Evolutionary conservation across 495 filamentous ascomycete genomes (phyloP).

Genomic region (Rhypophila decipiens): DNA sequence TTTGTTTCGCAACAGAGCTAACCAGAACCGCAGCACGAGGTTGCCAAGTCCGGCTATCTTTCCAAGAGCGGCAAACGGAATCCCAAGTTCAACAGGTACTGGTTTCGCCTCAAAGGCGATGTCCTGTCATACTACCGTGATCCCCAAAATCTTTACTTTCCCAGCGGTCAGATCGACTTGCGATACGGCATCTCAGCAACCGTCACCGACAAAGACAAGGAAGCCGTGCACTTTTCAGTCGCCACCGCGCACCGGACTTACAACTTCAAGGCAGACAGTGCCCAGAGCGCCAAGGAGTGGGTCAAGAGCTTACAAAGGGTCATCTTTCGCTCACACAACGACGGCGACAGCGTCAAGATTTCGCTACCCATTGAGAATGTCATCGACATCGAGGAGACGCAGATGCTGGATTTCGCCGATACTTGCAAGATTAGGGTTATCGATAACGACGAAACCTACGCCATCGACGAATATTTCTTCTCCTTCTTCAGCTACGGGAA

Average conservation of each 20-base stretch:
- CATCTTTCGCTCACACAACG: constrained; percentile 93
- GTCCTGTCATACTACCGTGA: constrained; percentile 90
- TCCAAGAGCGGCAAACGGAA: constrained; percentile 86
- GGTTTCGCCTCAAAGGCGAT: constrained; percentile 94
- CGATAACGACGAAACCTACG: constrained; percentile 87
- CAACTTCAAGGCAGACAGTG: constrained; percentile 84
- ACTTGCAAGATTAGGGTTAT: constrained; percentile 91
- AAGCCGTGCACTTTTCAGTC: constrained; percentile 68
- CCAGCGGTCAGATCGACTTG: constrained; percentile 84
- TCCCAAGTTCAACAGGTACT: constrained; percentile 86
- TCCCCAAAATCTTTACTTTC: constrained; percentile 83
- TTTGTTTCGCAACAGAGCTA: constrained; percentile 5
- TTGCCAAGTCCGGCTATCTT: constrained; percentile 83
- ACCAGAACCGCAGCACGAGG: constrained; percentile 53
- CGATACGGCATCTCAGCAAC: constrained; percentile 85
- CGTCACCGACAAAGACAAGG: constrained; percentile 67
- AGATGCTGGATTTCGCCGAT: constrained; percentile 86
- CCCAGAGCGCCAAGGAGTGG: constrained; percentile 90
- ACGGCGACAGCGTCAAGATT: constrained; percentile 95
- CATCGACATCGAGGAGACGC: constrained; percentile 86
- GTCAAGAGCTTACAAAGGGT: constrained; percentile 90
- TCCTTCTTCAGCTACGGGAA: constrained; percentile 86
- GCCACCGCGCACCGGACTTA: constrained; percentile 78
- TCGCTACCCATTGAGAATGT: constrained; percentile 82
- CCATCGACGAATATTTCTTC: constrained; percentile 98